These are phyloP conservation scores for Pseudisothecium myosuroides DNA, from an alignment of 225 moss, liverwort and hornwort genomes.

Conservation along the genomic window DNA sequence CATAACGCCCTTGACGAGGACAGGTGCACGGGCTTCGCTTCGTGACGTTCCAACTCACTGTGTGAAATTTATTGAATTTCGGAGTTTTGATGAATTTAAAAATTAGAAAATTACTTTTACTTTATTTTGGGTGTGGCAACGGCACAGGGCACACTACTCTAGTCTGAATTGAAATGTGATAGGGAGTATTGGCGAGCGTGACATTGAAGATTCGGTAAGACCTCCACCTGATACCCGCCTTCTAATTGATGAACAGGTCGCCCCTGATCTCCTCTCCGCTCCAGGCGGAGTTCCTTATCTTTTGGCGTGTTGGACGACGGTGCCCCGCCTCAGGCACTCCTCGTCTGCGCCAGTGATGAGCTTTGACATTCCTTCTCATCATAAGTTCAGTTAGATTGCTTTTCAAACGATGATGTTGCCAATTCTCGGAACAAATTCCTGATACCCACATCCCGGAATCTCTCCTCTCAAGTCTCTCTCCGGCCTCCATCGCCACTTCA, in stretches of 20 bases:
- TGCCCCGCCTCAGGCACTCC: background rate
- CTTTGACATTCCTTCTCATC: background rate
- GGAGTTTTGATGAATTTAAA: no score
- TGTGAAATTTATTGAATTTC: no score
- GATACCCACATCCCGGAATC: background rate
- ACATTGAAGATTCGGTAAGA: background rate
- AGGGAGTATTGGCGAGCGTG: no score
- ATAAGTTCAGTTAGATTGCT: background rate
- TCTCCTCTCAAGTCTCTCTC: background rate
- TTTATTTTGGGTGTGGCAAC: no score
- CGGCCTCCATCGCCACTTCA: background rate
- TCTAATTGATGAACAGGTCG: background rate
- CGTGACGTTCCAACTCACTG: no score
- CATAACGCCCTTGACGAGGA: no score
- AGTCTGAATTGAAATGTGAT: no score
- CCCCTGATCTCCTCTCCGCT: background rate
- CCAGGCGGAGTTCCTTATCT: conserved; percentile 4
- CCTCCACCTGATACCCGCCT: background rate
- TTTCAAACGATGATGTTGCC: background rate
- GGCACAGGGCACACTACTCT: no score
- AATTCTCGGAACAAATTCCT: background rate
- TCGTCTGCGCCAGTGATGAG: background rate
- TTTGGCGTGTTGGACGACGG: background rate
- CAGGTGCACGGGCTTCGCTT: no score
- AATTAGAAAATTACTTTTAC: no score